A percentile compares a stretch with the other conserved stretches of the same genome.
Conservation (phyloP, 257 asterid genomes). For the Echites panduratus region DNA sequence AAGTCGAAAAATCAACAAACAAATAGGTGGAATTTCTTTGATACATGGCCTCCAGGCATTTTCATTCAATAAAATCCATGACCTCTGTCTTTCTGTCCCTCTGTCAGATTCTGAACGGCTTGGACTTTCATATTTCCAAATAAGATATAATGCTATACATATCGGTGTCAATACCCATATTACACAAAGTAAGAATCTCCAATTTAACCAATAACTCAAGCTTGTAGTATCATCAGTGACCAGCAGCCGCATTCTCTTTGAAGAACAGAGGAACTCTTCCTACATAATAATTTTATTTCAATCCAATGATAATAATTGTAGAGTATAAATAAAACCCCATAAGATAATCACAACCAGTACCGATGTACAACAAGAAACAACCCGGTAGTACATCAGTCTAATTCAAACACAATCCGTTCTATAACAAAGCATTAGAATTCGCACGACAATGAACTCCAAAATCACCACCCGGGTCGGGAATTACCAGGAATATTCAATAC, state of each 20-base stretch:
- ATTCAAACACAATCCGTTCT: not conserved
- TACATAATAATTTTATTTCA: not conserved
- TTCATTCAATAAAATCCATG: constrained; percentile 23
- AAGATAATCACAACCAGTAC: not conserved
- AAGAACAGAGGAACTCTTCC: constrained; percentile 10
- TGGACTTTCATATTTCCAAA: constrained; percentile 66
- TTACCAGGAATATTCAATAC: not conserved
- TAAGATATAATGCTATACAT: constrained; percentile 33
- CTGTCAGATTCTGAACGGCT: constrained; percentile 26
- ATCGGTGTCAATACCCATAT: constrained; percentile 59
- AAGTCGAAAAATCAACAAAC: constrained; percentile 52
- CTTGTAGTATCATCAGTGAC: constrained; percentile 44
- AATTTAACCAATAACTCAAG: constrained; percentile 79
- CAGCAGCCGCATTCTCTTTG: constrained; percentile 61
- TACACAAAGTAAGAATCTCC: constrained; percentile 71
- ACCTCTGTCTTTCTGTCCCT: constrained; percentile 20
- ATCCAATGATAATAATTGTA: not conserved
- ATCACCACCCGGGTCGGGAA: not conserved
- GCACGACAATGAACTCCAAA: not conserved
- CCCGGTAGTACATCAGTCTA: not conserved
- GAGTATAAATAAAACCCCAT: not conserved
- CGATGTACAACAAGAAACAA: not conserved
- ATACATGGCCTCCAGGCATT: constrained; percentile 82
- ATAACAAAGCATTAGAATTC: not conserved
- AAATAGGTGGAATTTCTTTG: constrained; percentile 45